Percentiles rank a stretch among this genome's conserved stretches.
phyloP scores from a whole-genome alignment of 208 protist species.

The Leishmania tropica region DNA sequence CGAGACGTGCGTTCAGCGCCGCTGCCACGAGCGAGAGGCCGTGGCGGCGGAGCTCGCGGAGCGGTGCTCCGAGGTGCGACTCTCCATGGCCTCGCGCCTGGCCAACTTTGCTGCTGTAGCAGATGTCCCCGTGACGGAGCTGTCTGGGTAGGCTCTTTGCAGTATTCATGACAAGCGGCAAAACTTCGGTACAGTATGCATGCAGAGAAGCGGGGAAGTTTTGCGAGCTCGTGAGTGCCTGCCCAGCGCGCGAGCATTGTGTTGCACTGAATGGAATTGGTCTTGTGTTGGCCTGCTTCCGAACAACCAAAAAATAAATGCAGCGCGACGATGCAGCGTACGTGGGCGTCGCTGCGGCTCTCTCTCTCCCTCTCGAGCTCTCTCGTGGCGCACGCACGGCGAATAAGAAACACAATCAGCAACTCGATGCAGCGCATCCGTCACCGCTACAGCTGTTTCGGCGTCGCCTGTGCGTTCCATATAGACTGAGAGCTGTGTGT shows the following conservation, averaged over 20 bases:
- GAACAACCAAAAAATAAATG: background rate
- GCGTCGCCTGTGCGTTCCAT: background rate
- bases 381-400: background rate
- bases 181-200: background rate
- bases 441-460: background rate
- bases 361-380: background rate
- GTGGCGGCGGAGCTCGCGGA: constrained; percentile 36
- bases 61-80: constrained; percentile 34
- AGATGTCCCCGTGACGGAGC: constrained; percentile 23
- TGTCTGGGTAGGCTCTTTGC: constrained; percentile 7
- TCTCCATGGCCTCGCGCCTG: constrained; percentile 37
- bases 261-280: background rate
- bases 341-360: too few relatives aligned
- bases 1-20: constrained; percentile 28
- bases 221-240: too few relatives aligned
- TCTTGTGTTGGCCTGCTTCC: background rate
- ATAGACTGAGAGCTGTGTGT: background rate
- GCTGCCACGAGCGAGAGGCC: constrained; percentile 38
- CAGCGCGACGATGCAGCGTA: background rate
- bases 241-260: background rate
- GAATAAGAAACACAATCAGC: background rate
- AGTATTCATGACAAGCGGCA: background rate
- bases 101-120: constrained; percentile 34
- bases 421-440: background rate
- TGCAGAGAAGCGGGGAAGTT: background rate